A percentile compares a stretch with the other conserved stretches of the same genome.
Conservation (phyloP, 2,329 filamentous ascomycete genomes). For the Acrocalymma vagum region DNA sequence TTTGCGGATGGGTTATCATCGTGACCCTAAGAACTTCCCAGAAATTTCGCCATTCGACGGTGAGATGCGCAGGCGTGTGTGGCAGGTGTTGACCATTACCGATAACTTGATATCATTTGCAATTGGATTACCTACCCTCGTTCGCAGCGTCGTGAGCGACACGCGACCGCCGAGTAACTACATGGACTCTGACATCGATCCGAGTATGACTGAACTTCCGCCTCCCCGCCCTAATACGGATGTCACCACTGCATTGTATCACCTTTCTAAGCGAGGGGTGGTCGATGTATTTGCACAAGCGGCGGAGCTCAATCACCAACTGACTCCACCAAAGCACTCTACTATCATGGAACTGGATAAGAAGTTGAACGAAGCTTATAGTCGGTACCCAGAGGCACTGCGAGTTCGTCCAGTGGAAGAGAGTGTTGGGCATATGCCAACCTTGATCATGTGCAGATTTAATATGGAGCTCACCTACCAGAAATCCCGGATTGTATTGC, state of each 20-base stretch:
- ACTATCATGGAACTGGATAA: constrained; percentile 50
- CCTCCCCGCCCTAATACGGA: constrained; percentile 16
- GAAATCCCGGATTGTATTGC: constrained; percentile 62
- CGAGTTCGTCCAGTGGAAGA: constrained; percentile 48
- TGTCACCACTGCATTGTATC: constrained; percentile 25
- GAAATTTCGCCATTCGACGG: constrained; percentile 35
- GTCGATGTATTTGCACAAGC: constrained; percentile 47
- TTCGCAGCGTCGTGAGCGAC: constrained; percentile 52
- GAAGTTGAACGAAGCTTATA: constrained; percentile 44
- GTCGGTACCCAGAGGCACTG: constrained; percentile 43
- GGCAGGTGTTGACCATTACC: constrained; percentile 33
- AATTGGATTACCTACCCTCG: constrained; percentile 56
- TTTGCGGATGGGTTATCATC: constrained; percentile 49
- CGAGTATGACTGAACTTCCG: constrained; percentile 45
- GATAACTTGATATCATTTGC: constrained; percentile 39
- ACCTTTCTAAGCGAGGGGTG: constrained; percentile 10
- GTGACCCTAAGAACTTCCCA: constrained; percentile 34
- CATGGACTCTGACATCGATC: constrained; percentile 54
- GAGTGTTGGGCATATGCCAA: constrained; percentile 58
- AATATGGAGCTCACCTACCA: constrained; percentile 62
- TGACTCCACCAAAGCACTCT: constrained; percentile 39
- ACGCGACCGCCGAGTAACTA: constrained; percentile 55
- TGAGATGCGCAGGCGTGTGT: constrained; percentile 45
- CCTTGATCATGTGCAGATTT: constrained; percentile 61
- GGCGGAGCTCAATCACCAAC: constrained; percentile 48